A percentile compares a stretch with the other conserved stretches of the same genome.
Conservation (phyloP, 768 basidiomycete genomes). For the Pulveroboletus frians region DNA sequence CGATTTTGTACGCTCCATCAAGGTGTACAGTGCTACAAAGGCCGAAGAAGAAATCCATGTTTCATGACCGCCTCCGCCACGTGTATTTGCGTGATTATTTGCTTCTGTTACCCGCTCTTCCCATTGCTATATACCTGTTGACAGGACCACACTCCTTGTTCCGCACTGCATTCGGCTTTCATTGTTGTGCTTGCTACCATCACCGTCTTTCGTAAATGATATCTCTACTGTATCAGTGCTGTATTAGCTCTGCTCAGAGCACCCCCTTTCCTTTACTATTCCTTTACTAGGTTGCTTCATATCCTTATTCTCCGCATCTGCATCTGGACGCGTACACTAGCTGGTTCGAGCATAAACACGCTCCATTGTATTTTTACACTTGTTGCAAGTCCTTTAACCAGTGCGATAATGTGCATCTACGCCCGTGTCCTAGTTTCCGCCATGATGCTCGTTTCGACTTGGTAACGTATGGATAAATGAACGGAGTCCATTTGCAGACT, state of each 20-base stretch:
- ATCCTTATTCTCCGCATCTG: conserved; percentile 11
- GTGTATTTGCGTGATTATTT: background rate
- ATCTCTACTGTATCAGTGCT: conserved; percentile 9
- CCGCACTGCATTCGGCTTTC: background rate
- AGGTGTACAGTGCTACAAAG: conserved; percentile 50
- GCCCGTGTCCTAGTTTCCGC: conserved; percentile 2
- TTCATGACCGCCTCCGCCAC: conserved; percentile 10
- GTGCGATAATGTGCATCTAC: background rate
- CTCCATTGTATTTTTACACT: conserved; percentile 19
- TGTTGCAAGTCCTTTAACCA: background rate
- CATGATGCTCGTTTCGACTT: conserved; percentile 17
- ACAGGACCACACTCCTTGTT: conserved; percentile 18
- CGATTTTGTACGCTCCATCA: conserved; percentile 47
- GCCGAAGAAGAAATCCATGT: conserved; percentile 26
- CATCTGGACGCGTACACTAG: conserved; percentile 9
- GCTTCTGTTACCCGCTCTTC: background rate
- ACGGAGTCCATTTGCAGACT: background rate
- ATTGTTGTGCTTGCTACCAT: background rate
- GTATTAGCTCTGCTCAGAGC: conserved; percentile 7
- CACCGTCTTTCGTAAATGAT: background rate
- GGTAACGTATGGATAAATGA: conserved; percentile 7
- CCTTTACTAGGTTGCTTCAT: conserved; percentile 4
- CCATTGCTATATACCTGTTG: conserved; percentile 4
- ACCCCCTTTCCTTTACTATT: conserved; percentile 9
- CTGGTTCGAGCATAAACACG: background rate